Evolutionary conservation across 129 eudicot genomes (phyloP), one percentile per base, ranked within the genome.

Genomic region (Escallonia rubra): DNA sequence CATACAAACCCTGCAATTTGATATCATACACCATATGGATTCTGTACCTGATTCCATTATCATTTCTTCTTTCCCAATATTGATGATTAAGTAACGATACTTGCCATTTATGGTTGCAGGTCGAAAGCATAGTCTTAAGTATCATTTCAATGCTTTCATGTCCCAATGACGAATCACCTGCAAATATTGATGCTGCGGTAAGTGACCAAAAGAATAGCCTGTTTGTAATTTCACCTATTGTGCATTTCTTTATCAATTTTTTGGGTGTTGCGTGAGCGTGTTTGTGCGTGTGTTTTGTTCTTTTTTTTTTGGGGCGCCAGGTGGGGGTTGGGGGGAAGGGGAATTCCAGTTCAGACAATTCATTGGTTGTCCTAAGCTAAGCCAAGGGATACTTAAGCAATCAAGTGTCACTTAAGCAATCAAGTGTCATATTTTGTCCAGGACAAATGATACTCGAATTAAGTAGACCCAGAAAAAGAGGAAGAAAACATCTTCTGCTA

Each of bases 101-200:
- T 55, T 2, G 38, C 40, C 34, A 58, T 5, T 6, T 23, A 10
- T 4, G 11, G 40, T 51, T 70, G 74, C 75, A 83, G 88, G 88
- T 84, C 43, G 86, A 86, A 70, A 82, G 88, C 68, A 79, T 86
- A 58, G 65, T 82, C 10, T 78, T 86, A 70, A 86, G 92, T 55
- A 79, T 86, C 34, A 79, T 86, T 16, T 86, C 86, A 12, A 79
- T 85, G 91, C 91, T 85, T 67, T 78, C 91, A n/a, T 67, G 80
- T 69, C 91, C 91, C 7, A 85, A 85, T 10, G 85, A 78, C 16
- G 91, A 85, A 48, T 82, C 88, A 43, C 88, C 92, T 39, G 92
- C 92, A 45, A 86, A 86, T 69, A 84, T 82, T 48, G 92, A 86
- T 62, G 91, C 91, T 67, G 91, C 91, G 57, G 83, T 84, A 79